Evolutionary conservation across 805 yeast species (phyloP), one percentile per base, ranked within the genome.

Genomic region (Sungouiozyma ichnusensis): DNA sequence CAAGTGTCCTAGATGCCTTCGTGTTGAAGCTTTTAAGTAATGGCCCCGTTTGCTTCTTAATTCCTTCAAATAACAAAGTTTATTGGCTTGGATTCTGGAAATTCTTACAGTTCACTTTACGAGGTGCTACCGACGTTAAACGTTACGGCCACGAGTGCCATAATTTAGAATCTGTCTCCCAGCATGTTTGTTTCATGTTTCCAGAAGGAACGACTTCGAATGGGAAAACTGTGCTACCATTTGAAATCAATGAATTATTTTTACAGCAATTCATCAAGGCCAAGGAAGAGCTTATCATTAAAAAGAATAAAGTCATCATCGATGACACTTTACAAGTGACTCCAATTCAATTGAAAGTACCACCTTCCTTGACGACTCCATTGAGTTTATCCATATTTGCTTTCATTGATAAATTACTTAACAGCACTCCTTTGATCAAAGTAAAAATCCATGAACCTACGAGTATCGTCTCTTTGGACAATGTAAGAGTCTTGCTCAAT

Each of bases 141-240:
- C 35, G 37, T 20, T 47, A 35, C 37, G 48, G 53, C 16, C 35
- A 41, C 41, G 39, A 46, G 35, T 35, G 50, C 20, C 37, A 33
- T n/a, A 50, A 44, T 4, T 46, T 49, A 18, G 15, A 33, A 7
- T 14, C 35, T 6, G 35, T 61, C 16, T 55, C 58, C 3, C 66
- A 68, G n/a, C 69, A 72, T 35, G 63, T 68, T 0, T 68, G 77
- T 3, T 79, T 72, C 40, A 50, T 82, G 17, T 76, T 86, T 44
- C 69, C 80, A 2, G 97, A 87, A 54, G 95, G 95, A 0, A 84
- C 95, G 0, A 71, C 95, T 0, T 77, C 95, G 0, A 90, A 88
- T 56, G 92, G 94, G 39, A 78, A 79, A 47, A 78, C 87, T 0
- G 55, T 88, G 1, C 67, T 88, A 46, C 77, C 85, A 3, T 73